phyloP scores from a whole-genome alignment of 2,329 filamentous ascomycete species.

The Epicoccum nigrum region DNA sequence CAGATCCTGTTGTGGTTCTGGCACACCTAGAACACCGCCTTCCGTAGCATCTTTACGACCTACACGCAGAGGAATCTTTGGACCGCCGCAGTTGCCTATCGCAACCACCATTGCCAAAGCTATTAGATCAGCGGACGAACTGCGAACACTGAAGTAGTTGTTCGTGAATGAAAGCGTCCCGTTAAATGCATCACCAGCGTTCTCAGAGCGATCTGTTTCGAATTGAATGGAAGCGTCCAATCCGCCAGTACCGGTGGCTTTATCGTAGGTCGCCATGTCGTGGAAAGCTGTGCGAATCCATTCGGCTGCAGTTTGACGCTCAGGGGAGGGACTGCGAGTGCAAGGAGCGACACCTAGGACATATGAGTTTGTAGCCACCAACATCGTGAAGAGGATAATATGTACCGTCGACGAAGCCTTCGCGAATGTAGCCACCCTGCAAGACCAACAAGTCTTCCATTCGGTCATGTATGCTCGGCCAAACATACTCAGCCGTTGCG shows the following conservation, averaged over 20 bases:
- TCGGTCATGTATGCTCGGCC: conserved; percentile 8
- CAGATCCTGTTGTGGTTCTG: conserved; percentile 41
- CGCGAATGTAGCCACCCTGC: conserved; percentile 12
- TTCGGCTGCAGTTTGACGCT: conserved; percentile 32
- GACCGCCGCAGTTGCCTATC: conserved; percentile 38
- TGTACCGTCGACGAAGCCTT: conserved; percentile 12
- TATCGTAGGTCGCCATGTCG: conserved; percentile 41
- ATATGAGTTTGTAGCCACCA: neutral
- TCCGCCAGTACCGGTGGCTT: conserved; percentile 37
- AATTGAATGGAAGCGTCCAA: conserved; percentile 46
- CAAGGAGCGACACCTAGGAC: conserved; percentile 25
- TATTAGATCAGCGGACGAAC: conserved; percentile 40
- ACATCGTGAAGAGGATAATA: neutral
- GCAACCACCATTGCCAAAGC: conserved; percentile 40
- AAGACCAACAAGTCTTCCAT: conserved; percentile 19
- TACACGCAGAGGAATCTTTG: conserved; percentile 37
- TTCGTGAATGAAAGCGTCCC: conserved; percentile 40
- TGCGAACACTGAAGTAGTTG: conserved; percentile 28
- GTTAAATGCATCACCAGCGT: conserved; percentile 42
- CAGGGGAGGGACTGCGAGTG: conserved; percentile 22
- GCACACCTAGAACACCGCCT: conserved; percentile 38
- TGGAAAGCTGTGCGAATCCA: conserved; percentile 47
- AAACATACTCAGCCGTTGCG: conserved; percentile 15
- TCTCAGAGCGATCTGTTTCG: conserved; percentile 37
- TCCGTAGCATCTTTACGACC: conserved; percentile 43